phyloP scores from a whole-genome alignment of 768 basidiomycete species.

The Mycena floridula region DNA sequence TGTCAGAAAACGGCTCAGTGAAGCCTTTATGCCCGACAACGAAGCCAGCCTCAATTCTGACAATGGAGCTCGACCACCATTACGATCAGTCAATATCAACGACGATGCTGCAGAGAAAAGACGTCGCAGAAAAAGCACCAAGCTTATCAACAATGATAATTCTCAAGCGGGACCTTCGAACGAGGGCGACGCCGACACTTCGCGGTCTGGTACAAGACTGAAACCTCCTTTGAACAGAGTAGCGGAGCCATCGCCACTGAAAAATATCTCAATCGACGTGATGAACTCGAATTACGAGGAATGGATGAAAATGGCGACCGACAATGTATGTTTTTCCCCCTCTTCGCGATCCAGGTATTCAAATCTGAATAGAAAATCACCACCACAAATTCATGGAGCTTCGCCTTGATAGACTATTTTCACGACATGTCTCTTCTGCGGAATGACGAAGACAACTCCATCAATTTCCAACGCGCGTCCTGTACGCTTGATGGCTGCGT shows the following conservation, averaged over 20 bases:
- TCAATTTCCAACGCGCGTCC: constrained; percentile 98
- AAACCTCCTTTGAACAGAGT: constrained; percentile 50
- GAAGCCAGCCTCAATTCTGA: constrained; percentile 35
- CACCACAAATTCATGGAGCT: constrained; percentile 94
- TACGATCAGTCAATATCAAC: constrained; percentile 56
- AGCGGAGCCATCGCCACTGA: constrained; percentile 57
- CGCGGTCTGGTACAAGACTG: constrained; percentile 46
- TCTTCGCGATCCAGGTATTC: constrained; percentile 4
- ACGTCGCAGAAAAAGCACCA: constrained; percentile 72
- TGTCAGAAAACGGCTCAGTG: constrained; percentile 58
- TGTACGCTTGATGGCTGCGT: constrained; percentile 98
- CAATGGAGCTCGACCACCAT: constrained; percentile 28
- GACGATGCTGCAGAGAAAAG: constrained; percentile 88
- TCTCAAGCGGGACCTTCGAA: too few species aligned
- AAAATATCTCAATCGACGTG: constrained; percentile 55
- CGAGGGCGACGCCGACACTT: constrained; percentile 36
- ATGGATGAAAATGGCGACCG: constrained; percentile 99
- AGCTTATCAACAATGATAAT: constrained; percentile 47
- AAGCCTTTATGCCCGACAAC: constrained; percentile 40
- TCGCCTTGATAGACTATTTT: constrained; percentile 97
- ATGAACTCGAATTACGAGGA: constrained; percentile 94
- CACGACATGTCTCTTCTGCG: constrained; percentile 95
- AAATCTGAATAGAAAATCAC: constrained; percentile 85
- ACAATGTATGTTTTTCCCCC: constrained; percentile 66
- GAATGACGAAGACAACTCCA: constrained; percentile 89